Evolutionary conservation across 495 filamentous ascomycete genomes (phyloP).

Genomic region (Bombardia bombarda): DNA sequence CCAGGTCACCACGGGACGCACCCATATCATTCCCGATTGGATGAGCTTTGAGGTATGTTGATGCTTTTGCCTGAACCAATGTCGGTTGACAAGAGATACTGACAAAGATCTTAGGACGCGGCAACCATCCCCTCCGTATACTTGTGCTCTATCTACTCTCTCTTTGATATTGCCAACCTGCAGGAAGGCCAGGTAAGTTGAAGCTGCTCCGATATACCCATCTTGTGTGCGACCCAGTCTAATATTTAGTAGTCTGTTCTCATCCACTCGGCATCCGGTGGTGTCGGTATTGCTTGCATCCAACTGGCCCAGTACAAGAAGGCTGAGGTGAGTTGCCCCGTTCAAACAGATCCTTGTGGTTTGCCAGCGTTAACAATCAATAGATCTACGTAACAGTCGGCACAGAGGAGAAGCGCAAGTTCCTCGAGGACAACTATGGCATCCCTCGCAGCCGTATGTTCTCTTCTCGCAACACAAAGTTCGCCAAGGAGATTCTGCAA

Average conservation of each 20-base stretch:
- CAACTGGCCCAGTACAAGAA: constrained; percentile 39
- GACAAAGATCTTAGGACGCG: too few species aligned
- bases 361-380: too few species aligned
- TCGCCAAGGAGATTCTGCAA: constrained; percentile 31
- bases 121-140: constrained; percentile 37
- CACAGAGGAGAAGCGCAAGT: constrained; percentile 26
- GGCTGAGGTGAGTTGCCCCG: too few species aligned
- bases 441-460: constrained; percentile 35
- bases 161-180: constrained; percentile 21
- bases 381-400: constrained; percentile 44
- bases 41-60: constrained; percentile 34
- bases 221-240: too few species aligned
- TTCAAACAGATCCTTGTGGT: too few species aligned
- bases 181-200: constrained; percentile 31
- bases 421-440: constrained; percentile 28
- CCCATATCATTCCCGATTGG: constrained; percentile 22
- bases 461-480: constrained; percentile 13
- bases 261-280: constrained; percentile 45
- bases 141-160: constrained; percentile 30
- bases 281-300: constrained; percentile 44
- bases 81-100: too few species aligned
- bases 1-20: background rate
- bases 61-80: too few species aligned
- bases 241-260: constrained; percentile 45
- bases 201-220: too few species aligned